A percentile compares a stretch with the other conserved stretches of the same genome.
phyloP scores from a whole-genome alignment of 164 flowering plant genomes.

The Vitis rotundifolia region DNA sequence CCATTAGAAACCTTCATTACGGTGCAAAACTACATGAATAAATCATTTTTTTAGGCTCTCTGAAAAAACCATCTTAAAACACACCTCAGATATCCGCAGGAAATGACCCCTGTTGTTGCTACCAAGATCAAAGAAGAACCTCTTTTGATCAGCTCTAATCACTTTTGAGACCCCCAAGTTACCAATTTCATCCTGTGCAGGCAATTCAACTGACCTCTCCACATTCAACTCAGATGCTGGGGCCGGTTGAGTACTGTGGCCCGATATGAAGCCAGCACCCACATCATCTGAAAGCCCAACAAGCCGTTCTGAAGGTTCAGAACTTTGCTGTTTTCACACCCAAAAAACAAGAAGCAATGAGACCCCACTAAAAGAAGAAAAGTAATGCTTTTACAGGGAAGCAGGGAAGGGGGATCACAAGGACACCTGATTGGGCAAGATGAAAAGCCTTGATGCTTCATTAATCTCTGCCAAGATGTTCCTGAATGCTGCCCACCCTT shows the following conservation, averaged over 20 bases:
- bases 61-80: background rate
- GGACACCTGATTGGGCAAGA: conserved; percentile 71
- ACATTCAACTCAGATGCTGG: conserved; percentile 60
- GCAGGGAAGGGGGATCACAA: conserved; percentile 4
- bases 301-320: conserved; percentile 76
- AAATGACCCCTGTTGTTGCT: conserved; percentile 95
- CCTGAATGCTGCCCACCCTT: conserved; percentile 97
- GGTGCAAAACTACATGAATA: background rate
- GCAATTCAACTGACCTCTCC: conserved; percentile 70
- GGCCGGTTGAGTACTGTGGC: conserved; percentile 68
- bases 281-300: conserved; percentile 96
- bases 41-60: too few relatives aligned
- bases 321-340: conserved; percentile 50
- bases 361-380: conserved; percentile 1
- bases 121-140: conserved; percentile 97
- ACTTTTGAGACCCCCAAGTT: conserved; percentile 80
- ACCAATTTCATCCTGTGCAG: conserved; percentile 70
- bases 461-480: conserved; percentile 91
- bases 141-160: conserved; percentile 91
- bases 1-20: background rate
- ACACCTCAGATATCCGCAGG: conserved; percentile 91
- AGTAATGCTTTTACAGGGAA: background rate
- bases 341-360: conserved; percentile 6
- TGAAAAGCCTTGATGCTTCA: conserved; percentile 78
- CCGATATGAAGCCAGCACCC: conserved; percentile 95